These are phyloP conservation scores for Oemleria cerasiformis DNA, from an alignment of 306 rosid genomes.

Conservation along the genomic window DNA sequence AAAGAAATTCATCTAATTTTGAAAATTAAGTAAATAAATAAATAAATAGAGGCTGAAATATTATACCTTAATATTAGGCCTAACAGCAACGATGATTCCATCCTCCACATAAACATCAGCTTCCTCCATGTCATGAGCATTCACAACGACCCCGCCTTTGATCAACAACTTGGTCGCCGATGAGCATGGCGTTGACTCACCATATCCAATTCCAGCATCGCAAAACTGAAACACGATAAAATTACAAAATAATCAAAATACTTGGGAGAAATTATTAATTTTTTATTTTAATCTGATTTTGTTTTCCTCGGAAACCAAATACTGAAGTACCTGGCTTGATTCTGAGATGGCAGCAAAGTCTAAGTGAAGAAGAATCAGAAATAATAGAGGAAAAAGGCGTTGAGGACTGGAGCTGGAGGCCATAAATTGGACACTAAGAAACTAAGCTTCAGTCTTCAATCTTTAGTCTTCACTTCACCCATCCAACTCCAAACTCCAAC, in stretches of 20 bases:
- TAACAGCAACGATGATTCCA: conserved; percentile 67
- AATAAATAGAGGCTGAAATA: neutral
- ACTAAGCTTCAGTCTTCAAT: too few relatives aligned
- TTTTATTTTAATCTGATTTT: neutral
- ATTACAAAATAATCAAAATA: neutral
- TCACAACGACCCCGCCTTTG: conserved; percentile 76
- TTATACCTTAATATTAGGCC: conserved; percentile 58
- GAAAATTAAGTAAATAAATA: neutral
- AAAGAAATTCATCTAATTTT: neutral
- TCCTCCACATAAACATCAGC: conserved; percentile 88
- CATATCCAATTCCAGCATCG: conserved; percentile 58
- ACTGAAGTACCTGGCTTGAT: conserved; percentile 55
- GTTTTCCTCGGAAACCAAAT: conserved; percentile 19
- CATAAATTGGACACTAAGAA: conserved; percentile 8
- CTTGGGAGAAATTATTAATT: neutral
- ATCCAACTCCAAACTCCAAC: neutral
- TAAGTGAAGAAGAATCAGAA: conserved; percentile 20
- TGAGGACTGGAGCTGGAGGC: neutral
- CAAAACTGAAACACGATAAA: conserved; percentile 53
- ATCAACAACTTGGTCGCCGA: conserved; percentile 56
- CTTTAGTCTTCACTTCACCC: neutral
- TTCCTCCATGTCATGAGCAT: conserved; percentile 68
- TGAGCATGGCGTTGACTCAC: conserved; percentile 35
- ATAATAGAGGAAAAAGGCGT: neutral
- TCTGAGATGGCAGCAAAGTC: conserved; percentile 33